Conservation (phyloP, 345 rosid species). For the Noccaea caerulescens region DNA sequence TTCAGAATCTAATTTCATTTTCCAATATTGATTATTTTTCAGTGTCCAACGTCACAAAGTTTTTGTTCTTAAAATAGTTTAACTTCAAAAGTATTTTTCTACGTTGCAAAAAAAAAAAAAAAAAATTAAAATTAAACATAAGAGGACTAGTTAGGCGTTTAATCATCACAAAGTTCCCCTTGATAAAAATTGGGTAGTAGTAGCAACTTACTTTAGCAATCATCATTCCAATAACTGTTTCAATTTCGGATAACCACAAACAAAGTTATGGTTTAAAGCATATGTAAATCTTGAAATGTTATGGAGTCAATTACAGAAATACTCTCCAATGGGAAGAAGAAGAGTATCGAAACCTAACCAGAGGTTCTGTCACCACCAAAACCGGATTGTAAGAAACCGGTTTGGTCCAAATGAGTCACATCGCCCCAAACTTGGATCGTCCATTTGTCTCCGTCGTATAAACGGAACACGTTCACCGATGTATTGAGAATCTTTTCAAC, state of each 20-base stretch:
- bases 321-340: not conserved
- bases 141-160: too few relatives aligned
- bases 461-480: slow-evolving; percentile 64
- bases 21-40: slow-evolving; percentile 36
- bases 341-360: slow-evolving; percentile 45
- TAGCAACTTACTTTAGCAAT: slow-evolving; percentile 11
- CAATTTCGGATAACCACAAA: not conserved
- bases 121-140: too few relatives aligned
- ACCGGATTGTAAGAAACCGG: slow-evolving; percentile 56
- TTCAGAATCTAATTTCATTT: slow-evolving; percentile 24
- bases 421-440: slow-evolving; percentile 60
- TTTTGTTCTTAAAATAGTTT: not conserved
- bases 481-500: slow-evolving; percentile 63
- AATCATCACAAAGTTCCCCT: too few relatives aligned
- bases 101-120: not conserved
- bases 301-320: slow-evolving; percentile 2
- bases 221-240: not conserved
- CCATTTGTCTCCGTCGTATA: slow-evolving; percentile 61
- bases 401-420: slow-evolving; percentile 59
- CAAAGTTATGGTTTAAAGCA: not conserved
- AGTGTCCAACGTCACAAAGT: slow-evolving; percentile 20
- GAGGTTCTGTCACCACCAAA: slow-evolving; percentile 81
- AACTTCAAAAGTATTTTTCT: not conserved
- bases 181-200: too few relatives aligned
- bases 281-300: too few relatives aligned